Conservation (phyloP, 345 rosid species). For the Eucalyptus sp. region DNA sequence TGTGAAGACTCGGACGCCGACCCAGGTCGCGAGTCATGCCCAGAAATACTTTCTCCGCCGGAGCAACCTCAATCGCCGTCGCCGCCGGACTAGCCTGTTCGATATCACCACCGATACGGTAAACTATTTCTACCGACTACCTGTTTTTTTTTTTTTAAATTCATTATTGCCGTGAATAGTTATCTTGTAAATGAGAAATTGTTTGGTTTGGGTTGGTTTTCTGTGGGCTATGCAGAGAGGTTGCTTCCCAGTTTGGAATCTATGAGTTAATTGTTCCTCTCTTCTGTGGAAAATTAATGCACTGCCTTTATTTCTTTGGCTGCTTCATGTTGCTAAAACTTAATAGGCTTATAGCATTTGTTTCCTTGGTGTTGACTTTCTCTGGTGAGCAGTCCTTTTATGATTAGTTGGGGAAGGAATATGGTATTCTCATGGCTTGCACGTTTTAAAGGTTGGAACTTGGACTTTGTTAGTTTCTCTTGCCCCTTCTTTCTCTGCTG, state of each 20-base stretch:
- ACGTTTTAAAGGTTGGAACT: not conserved
- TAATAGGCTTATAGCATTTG: not conserved
- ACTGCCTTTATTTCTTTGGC: not conserved
- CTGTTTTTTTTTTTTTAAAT: not conserved
- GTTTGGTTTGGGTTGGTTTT: not conserved
- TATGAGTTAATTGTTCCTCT: not conserved
- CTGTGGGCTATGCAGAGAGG: not conserved
- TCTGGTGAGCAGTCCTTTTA: not conserved
- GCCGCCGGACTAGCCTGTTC: constrained; percentile 70
- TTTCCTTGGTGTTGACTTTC: not conserved
- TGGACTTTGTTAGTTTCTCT: not conserved
- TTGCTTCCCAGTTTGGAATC: not conserved
- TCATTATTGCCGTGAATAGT: not conserved
- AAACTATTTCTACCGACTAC: not conserved
- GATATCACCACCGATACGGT: constrained; percentile 82
- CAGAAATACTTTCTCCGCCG: constrained; percentile 83
- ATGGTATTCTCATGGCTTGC: not conserved
- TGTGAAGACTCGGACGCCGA: constrained; percentile 71
- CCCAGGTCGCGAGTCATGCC: constrained; percentile 94
- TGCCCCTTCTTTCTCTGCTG: not conserved
- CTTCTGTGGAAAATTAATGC: not conserved
- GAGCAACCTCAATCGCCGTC: constrained; percentile 61
- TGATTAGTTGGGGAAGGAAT: not conserved
- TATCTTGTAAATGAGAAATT: not conserved
- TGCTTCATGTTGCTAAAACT: not conserved